Evolutionary conservation across 139 green algal species (phyloP).

Genomic region (Yamagishiella unicocca): DNA sequence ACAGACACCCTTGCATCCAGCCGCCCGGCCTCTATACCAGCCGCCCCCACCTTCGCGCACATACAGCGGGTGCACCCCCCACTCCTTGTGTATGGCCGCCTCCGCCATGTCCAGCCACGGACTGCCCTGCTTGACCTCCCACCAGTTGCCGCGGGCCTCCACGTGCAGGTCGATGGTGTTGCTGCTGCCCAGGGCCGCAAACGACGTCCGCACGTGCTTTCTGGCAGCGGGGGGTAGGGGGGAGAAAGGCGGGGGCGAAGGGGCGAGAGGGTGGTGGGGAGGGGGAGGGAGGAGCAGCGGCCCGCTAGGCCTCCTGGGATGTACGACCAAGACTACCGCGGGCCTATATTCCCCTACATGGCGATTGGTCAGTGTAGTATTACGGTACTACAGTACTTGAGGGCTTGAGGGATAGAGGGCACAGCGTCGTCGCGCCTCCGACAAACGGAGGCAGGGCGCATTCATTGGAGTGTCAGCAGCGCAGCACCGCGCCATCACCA

Average conservation of each 20-base stretch:
- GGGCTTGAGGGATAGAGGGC: too few species aligned
- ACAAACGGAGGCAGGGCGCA: too few species aligned
- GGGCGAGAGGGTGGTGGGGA: not conserved
- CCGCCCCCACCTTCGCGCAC: conserved; percentile 76
- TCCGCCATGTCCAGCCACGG: conserved; percentile 82
- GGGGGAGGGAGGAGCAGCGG: not conserved
- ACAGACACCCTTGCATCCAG: not conserved
- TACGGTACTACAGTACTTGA: too few species aligned
- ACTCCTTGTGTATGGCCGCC: conserved; percentile 79
- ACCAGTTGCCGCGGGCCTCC: conserved; percentile 89
- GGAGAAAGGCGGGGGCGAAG: not conserved
- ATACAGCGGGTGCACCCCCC: conserved; percentile 82
- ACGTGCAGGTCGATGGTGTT: conserved; percentile 81
- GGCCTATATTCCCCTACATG: not conserved
- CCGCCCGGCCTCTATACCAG: not conserved
- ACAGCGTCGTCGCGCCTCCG: too few species aligned
- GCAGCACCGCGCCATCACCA: not conserved
- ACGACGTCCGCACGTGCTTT: conserved; percentile 86
- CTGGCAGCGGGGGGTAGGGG: conserved; percentile 13
- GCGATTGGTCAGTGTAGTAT: too few species aligned
- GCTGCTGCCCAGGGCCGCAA: conserved; percentile 82
- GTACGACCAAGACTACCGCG: too few species aligned
- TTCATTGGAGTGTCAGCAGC: too few species aligned
- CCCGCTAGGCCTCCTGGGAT: too few species aligned
- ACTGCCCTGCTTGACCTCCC: conserved; percentile 82